Conservation (phyloP, 2,329 filamentous ascomycete genomes). For the Cordyceps cicadae region DNA sequence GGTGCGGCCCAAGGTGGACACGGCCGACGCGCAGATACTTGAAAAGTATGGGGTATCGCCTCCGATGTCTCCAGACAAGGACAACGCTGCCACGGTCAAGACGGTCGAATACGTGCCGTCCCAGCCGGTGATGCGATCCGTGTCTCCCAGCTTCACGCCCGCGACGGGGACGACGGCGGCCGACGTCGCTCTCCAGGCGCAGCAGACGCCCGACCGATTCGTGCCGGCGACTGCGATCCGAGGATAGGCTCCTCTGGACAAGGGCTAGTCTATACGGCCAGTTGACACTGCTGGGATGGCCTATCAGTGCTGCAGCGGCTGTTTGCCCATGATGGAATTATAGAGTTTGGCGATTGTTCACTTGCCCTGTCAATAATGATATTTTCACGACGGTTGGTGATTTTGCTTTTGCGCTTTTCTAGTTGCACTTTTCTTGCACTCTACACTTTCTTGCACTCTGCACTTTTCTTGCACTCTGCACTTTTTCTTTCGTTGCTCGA, state of each 20-base stretch:
- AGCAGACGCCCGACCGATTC: constrained; percentile 32
- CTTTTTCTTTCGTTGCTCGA: neutral
- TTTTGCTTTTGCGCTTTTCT: neutral
- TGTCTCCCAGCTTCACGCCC: constrained; percentile 38
- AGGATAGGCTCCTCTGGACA: constrained; percentile 19
- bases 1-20: neutral
- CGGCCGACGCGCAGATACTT: constrained; percentile 25
- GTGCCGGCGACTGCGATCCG: constrained; percentile 42
- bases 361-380: constrained; percentile 2
- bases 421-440: no score
- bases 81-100: constrained; percentile 35
- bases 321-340: neutral
- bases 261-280: neutral
- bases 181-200: constrained; percentile 31
- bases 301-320: neutral
- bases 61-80: constrained; percentile 22
- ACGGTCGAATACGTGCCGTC: constrained; percentile 24
- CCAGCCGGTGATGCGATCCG: constrained; percentile 28
- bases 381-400: neutral
- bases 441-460: no score
- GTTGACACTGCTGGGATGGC: neutral
- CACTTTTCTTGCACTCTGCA: no score
- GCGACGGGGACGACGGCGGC: constrained; percentile 39
- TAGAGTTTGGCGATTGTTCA: constrained; percentile 3
- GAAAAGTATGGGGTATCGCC: constrained; percentile 14